Evolutionary conservation across 2,329 filamentous ascomycete genomes (phyloP).

Genomic region (Teratosphaeria viscida): DNA sequence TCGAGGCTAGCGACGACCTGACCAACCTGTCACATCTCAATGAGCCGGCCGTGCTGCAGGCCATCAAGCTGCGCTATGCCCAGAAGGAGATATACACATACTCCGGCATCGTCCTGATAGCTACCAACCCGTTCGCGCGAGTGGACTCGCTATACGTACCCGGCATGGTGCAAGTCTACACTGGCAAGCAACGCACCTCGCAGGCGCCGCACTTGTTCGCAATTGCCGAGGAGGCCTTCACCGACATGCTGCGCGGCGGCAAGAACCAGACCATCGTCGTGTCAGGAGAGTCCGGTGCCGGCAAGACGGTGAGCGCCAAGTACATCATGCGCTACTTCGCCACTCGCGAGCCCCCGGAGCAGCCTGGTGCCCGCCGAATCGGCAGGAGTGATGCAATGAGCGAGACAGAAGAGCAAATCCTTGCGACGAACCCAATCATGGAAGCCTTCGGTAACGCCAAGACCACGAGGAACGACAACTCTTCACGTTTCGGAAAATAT

Average conservation of each 20-base stretch:
- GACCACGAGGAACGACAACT: conserved; percentile 99
- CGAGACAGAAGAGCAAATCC: conserved; percentile 95
- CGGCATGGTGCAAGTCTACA: conserved; percentile 99
- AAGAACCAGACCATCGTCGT: conserved; percentile 98
- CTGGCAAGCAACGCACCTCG: conserved; percentile 89
- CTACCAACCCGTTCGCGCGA: conserved; percentile 92
- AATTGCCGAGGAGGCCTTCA: conserved; percentile 97
- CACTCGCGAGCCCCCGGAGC: conserved; percentile 86
- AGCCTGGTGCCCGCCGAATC: conserved; percentile 66
- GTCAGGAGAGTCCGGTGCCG: conserved; percentile 97
- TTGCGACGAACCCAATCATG: conserved; percentile 98
- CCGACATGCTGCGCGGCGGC: conserved; percentile 91
- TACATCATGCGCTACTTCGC: conserved; percentile 99
- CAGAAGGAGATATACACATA: conserved; percentile 99
- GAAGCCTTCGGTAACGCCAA: conserved; percentile 99
- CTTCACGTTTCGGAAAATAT: conserved; percentile 97
- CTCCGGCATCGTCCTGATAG: conserved; percentile 96
- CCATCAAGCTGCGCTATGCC: conserved; percentile 89
- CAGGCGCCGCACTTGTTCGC: conserved; percentile 97
- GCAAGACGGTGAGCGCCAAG: conserved; percentile 98
- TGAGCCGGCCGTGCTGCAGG: conserved; percentile 94
- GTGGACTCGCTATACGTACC: conserved; percentile 97
- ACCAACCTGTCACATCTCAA: conserved; percentile 97
- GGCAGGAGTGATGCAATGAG: conserved; percentile 74
- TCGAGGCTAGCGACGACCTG: conserved; percentile 95